A percentile compares a stretch with the other conserved stretches of the same genome.
Evolutionary conservation across 164 flowering plant species (phyloP).

Genomic region (Liriodendron chinense): DNA sequence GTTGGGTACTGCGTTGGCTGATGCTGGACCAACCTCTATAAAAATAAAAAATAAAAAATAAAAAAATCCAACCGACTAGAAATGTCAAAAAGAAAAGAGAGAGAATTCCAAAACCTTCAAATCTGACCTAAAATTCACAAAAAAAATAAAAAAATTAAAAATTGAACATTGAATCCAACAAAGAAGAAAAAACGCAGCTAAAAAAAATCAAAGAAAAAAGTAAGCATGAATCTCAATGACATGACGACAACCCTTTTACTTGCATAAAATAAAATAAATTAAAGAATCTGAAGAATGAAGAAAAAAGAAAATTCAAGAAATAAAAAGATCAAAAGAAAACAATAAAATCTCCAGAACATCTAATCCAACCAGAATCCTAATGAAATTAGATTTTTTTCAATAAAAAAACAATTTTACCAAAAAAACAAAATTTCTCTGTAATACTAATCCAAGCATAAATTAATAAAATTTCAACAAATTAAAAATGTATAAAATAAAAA

Average conservation of each 20-base stretch:
- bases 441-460: not conserved
- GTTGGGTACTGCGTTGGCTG: slow-evolving; percentile 65
- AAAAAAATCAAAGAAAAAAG: no score
- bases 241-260: no score
- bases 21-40: slow-evolving; percentile 56
- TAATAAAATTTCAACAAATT: not conserved
- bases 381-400: no score
- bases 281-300: no score
- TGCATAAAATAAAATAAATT: no score
- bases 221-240: no score
- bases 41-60: not conserved
- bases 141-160: not conserved
- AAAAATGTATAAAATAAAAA: not conserved
- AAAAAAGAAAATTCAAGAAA: no score
- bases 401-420: not conserved
- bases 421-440: not conserved
- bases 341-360: no score
- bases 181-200: not conserved
- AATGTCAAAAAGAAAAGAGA: not conserved
- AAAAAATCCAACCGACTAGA: no score
- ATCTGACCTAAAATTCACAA: not conserved
- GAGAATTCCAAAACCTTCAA: not conserved
- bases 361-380: no score
- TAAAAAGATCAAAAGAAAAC: no score
- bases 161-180: not conserved